These are phyloP conservation scores for Globisporangium irregulare DNA, from an alignment of 352 stramenopile genomes.

Conservation along the genomic window DNA sequence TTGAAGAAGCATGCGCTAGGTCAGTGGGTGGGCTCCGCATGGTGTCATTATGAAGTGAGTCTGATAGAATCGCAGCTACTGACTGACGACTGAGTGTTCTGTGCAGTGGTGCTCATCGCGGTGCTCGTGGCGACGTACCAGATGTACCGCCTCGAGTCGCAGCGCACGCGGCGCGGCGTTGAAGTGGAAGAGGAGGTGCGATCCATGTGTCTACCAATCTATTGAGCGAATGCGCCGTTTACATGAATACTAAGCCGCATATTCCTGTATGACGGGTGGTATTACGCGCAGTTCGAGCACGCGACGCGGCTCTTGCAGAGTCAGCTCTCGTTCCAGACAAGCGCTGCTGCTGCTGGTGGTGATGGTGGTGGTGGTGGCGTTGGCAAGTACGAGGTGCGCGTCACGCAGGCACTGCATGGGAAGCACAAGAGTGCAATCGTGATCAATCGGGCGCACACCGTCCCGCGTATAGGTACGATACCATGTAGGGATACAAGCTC, in stretches of 20 bases:
- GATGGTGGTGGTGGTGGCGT: constrained; percentile 7
- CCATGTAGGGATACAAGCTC: neutral
- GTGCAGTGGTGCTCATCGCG: constrained; percentile 52
- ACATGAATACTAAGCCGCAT: neutral
- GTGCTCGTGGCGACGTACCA: constrained; percentile 60
- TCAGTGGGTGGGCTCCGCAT: constrained; percentile 8
- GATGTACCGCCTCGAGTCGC: constrained; percentile 49
- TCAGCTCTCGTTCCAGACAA: constrained; percentile 25
- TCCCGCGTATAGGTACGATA: constrained; percentile 65
- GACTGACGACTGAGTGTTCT: neutral
- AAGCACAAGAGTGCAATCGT: constrained; percentile 39
- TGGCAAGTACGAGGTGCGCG: constrained; percentile 46
- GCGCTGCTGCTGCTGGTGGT: constrained; percentile 1
- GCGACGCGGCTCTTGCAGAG: constrained; percentile 39
- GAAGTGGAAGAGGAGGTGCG: constrained; percentile 41
- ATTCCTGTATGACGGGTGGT: too few species aligned
- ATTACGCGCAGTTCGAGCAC: constrained; percentile 39
- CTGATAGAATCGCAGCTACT: neutral
- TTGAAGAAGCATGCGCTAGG: constrained; percentile 39
- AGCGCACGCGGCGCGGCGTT: constrained; percentile 26
- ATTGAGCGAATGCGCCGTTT: neutral
- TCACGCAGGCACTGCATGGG: constrained; percentile 22
- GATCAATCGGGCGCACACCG: constrained; percentile 42
- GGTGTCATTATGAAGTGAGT: neutral
- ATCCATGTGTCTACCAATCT: neutral